Conservation (phyloP, 768 basidiomycete species). For the Tephrocybe sp. region DNA sequence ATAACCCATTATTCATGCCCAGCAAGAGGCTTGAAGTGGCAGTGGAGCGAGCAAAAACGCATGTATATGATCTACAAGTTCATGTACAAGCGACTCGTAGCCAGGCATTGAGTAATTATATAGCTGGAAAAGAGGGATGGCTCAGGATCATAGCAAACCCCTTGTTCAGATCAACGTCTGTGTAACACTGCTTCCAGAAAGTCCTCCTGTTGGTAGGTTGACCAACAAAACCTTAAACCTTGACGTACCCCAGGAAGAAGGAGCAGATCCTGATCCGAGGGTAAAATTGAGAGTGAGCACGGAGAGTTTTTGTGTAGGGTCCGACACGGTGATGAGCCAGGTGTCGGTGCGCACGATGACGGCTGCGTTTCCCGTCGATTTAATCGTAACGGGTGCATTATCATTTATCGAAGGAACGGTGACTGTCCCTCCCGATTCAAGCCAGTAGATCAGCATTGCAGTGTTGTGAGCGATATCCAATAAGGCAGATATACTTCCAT, state of each 20-base stretch:
- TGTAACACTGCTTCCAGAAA: slow-evolving; percentile 24
- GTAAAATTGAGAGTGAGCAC: slow-evolving; percentile 30
- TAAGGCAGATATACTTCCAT: slow-evolving; percentile 47
- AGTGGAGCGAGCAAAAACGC: no score
- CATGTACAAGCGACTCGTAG: no score
- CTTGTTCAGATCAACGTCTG: slow-evolving; percentile 13
- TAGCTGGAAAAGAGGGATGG: no score
- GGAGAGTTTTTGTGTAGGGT: slow-evolving; percentile 58
- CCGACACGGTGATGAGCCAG: slow-evolving; percentile 55
- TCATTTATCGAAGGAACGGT: slow-evolving; percentile 27
- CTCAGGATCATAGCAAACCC: no score
- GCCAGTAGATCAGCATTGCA: slow-evolving; percentile 58
- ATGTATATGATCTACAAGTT: no score
- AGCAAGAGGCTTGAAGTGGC: no score
- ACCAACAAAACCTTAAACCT: slow-evolving; percentile 27
- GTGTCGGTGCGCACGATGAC: slow-evolving; percentile 41
- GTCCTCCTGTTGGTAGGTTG: slow-evolving; percentile 23
- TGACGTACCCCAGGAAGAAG: slow-evolving; percentile 12
- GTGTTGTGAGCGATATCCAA: slow-evolving; percentile 41
- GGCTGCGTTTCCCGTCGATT: slow-evolving; percentile 40
- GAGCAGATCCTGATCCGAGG: slow-evolving; percentile 14
- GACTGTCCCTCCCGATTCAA: slow-evolving; percentile 40
- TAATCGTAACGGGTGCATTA: slow-evolving; percentile 29
- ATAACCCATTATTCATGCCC: no score
- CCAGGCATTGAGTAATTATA: no score